Base-by-base conservation (phyloP, 2,329 filamentous ascomycete genomes). In the Rhexocercosporidium sp. region DNA sequence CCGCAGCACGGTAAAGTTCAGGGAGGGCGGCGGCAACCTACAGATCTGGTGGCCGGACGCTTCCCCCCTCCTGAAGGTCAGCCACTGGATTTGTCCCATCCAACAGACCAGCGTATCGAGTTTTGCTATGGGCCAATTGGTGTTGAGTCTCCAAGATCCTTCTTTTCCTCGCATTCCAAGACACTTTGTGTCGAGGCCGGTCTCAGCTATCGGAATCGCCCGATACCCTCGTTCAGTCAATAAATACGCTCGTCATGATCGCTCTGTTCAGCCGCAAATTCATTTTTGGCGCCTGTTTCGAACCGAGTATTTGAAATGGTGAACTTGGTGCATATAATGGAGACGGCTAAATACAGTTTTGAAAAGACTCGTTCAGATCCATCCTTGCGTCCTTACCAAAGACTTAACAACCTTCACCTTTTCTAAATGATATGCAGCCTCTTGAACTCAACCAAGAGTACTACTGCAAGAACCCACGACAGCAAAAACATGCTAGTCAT, bases 1-100 rank as follows among this genome's bases (percentile, higher is more conserved):
- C 27, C 11, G 29, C 18, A 39, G 8, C 14, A 7, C 9, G 14
- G 25, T 25, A 20, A 34, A 37, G n/a, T 16, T 53, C 44, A 62
- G 27, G 62, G 57, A 66, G 59, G 12, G 51, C 59, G 49, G 64
- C 51, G 59, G 59, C 46, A 61, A 25, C 54, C 63, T 65, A 47
- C 63, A 59, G 53, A 22, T 47, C 14, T 60, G 56, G 54, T 27
- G 20, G 34, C 54, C 39, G 41, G 39, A 46, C 11, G 25, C 57
- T 31, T 46, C 57, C 41, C 57, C 25, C 27, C 22, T 22, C 14
- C 18, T n/a, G 11, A 5, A 9, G 31, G 16, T n/a, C 57, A 41
- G 54, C 54, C 20, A 39, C 34, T 25, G 31, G 20, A 25, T 27
- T 57, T 25, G 11, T 22, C n/a, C 31, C n/a, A 12, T 41, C 31